Conservation (phyloP, 2,329 filamentous ascomycete genomes). For the Cladosporium sp. region DNA sequence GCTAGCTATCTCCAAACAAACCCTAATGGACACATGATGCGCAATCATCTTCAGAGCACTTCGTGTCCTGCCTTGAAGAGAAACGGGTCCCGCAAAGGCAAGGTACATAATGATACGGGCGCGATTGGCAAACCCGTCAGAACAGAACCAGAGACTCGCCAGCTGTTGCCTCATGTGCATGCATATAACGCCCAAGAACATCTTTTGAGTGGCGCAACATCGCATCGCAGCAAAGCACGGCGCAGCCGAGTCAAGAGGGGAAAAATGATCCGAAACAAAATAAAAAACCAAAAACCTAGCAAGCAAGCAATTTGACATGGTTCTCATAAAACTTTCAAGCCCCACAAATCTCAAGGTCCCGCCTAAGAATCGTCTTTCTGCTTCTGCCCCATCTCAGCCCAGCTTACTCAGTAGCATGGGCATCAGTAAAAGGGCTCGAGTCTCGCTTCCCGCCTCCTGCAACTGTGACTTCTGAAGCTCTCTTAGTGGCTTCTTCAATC, state of each 20-base stretch:
- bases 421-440: constrained; percentile 32
- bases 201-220: not conserved
- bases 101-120: no score
- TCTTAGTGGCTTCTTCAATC: constrained; percentile 42
- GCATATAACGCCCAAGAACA: not conserved
- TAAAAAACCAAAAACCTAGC: not conserved
- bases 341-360: not conserved
- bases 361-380: not conserved
- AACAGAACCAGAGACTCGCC: not conserved
- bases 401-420: constrained; percentile 19
- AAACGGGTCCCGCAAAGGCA: no score
- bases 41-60: no score
- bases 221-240: not conserved
- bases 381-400: no score
- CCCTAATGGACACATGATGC: no score
- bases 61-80: no score
- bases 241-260: not conserved
- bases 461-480: constrained; percentile 27
- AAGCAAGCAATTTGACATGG: not conserved
- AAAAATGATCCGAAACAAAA: not conserved
- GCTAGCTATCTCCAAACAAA: no score
- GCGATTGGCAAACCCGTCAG: not conserved
- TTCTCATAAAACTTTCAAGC: not conserved
- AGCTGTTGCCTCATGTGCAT: not conserved
- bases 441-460: constrained; percentile 25